These are phyloP conservation scores for Wallacemonas sp. DNA, from an alignment of 208 protist species.

Conservation along the genomic window DNA sequence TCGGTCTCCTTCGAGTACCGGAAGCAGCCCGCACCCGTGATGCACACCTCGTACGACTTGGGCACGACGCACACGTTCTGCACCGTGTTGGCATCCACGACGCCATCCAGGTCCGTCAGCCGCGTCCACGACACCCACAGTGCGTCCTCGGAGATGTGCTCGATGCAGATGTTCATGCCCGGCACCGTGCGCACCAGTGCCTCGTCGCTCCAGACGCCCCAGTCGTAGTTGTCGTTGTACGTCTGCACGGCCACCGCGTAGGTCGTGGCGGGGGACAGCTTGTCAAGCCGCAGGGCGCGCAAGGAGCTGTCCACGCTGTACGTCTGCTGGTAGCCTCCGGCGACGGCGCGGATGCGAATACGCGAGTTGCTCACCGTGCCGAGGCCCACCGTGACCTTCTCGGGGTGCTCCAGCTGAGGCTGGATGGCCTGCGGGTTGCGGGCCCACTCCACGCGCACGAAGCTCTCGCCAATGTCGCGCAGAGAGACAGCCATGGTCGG, in stretches of 20 bases:
- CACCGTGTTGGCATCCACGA: slow-evolving; percentile 66
- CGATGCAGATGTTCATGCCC: slow-evolving; percentile 80
- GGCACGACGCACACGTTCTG: slow-evolving; percentile 83
- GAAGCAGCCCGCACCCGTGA: slow-evolving; percentile 80
- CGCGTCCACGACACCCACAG: slow-evolving; percentile 88
- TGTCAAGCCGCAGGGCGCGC: slow-evolving; percentile 63
- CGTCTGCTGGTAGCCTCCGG: slow-evolving; percentile 56
- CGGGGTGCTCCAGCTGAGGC: slow-evolving; percentile 49
- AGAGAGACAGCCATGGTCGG: slow-evolving; percentile 76
- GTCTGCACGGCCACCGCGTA: slow-evolving; percentile 90
- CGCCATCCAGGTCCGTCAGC: slow-evolving; percentile 51
- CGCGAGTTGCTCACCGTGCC: slow-evolving; percentile 82
- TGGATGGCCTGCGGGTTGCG: slow-evolving; percentile 68
- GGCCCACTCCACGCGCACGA: slow-evolving; percentile 77
- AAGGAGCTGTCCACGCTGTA: slow-evolving; percentile 69
- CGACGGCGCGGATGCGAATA: slow-evolving; percentile 81
- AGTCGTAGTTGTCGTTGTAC: slow-evolving; percentile 91
- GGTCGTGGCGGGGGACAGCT: slow-evolving; percentile 76
- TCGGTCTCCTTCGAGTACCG: slow-evolving; percentile 71
- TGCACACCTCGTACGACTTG: slow-evolving; percentile 78
- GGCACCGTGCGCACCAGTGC: slow-evolving; percentile 84
- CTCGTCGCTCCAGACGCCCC: slow-evolving; percentile 91
- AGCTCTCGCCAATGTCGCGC: slow-evolving; percentile 87
- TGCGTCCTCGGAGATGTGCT: slow-evolving; percentile 89
- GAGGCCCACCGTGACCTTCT: slow-evolving; percentile 57